phyloP scores from a whole-genome alignment of 2,329 filamentous ascomycete species.

The Nigrospora sphaerica region DNA sequence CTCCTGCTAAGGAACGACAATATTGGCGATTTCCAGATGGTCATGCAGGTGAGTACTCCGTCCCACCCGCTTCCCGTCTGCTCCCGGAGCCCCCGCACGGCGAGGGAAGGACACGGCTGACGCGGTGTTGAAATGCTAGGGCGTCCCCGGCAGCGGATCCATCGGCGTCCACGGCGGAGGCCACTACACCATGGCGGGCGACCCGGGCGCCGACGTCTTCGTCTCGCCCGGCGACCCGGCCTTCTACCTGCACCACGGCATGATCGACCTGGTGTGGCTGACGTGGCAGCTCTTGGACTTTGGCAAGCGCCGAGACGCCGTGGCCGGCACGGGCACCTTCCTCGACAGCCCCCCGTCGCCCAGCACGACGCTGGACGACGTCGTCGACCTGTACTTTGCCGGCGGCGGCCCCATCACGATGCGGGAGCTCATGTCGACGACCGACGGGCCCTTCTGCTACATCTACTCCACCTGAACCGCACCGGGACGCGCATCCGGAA shows the following conservation, averaged over 20 bases:
- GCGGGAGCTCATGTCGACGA: constrained; percentile 17
- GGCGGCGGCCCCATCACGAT: constrained; percentile 13
- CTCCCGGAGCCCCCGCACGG: no score
- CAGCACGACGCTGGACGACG: constrained; percentile 13
- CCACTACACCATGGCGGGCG: constrained; percentile 20
- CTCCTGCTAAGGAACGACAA: constrained; percentile 10
- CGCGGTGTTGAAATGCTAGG: constrained; percentile 3
- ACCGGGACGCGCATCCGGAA: no score
- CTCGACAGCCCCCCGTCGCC: constrained; percentile 13
- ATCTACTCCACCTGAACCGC: constrained; percentile 6
- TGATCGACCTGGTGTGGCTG: constrained; percentile 11
- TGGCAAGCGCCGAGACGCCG: constrained; percentile 2
- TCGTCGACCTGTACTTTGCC: constrained; percentile 14
- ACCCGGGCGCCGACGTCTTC: constrained; percentile 12
- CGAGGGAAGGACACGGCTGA: no score
- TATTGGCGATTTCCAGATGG: constrained; percentile 25
- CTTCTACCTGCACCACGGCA: constrained; percentile 13
- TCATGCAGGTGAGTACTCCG: constrained; percentile 17
- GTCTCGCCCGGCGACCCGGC: constrained; percentile 11
- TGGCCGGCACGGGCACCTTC: constrained; percentile 16
- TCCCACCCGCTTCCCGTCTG: no score
- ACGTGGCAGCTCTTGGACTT: constrained; percentile 12
- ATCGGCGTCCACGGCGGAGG: constrained; percentile 21
- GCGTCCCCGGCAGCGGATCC: constrained; percentile 14
- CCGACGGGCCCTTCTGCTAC: constrained; percentile 20